A percentile compares a stretch with the other conserved stretches of the same genome.
Conservation (phyloP, 768 basidiomycete genomes). For the Mycena polygramma region DNA sequence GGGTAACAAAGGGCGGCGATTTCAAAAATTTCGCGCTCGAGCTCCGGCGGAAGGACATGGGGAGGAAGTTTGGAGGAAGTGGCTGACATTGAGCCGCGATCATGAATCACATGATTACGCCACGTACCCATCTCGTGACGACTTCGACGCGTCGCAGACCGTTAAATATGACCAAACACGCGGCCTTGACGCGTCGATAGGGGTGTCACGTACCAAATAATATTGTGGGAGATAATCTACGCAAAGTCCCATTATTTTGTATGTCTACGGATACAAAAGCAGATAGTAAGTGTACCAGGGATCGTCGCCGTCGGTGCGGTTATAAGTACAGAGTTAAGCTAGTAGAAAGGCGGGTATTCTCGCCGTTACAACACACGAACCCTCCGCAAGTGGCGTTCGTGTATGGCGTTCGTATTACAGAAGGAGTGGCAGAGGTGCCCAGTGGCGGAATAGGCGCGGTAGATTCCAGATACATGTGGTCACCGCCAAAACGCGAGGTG, state of each 20-base stretch:
- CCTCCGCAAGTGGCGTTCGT: too few species aligned
- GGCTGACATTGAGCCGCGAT: too few species aligned
- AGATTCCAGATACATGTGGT: neutral
- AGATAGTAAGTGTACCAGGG: neutral
- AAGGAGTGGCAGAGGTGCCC: neutral
- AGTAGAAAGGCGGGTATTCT: too few species aligned
- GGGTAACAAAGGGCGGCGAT: too few species aligned
- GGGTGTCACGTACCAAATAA: neutral
- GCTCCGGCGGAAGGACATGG: too few species aligned
- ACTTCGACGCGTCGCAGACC: neutral
- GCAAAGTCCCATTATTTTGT: neutral
- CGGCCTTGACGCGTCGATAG: neutral
- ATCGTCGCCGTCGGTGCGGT: neutral
- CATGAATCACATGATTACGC: too few species aligned
- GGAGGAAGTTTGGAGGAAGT: too few species aligned
- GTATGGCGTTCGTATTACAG: neutral
- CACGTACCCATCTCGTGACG: neutral
- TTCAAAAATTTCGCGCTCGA: too few species aligned
- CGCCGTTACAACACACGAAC: too few species aligned
- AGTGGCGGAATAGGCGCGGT: neutral
- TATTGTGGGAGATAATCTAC: neutral
- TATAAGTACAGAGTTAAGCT: neutral
- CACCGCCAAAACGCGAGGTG: slow-evolving; percentile 27
- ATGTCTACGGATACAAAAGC: neutral
- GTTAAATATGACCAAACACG: neutral